These are phyloP conservation scores for Amanita inopinata DNA, from an alignment of 768 basidiomycete species.

Conservation along the genomic window DNA sequence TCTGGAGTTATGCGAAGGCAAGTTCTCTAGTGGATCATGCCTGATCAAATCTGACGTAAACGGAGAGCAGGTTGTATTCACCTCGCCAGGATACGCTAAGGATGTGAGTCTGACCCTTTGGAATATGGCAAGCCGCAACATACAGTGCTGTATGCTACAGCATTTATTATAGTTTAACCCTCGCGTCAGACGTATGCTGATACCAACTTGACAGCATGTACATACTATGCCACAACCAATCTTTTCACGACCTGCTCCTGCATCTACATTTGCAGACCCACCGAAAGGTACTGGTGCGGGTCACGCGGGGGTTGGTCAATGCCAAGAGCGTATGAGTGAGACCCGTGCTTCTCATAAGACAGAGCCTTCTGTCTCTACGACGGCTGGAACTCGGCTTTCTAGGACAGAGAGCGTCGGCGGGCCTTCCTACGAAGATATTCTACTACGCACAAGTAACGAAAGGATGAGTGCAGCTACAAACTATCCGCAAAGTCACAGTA, in stretches of 20 bases:
- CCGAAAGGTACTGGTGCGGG: not conserved
- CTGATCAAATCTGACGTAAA: not conserved
- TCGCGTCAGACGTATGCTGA: too few species aligned
- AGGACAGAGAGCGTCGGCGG: conserved; percentile 26
- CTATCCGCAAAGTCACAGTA: not conserved
- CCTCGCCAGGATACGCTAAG: conserved; percentile 58
- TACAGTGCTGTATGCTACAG: conserved; percentile 9
- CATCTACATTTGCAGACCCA: not conserved
- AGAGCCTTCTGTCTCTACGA: conserved; percentile 8
- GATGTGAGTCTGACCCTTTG: conserved; percentile 36
- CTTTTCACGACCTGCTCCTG: not conserved
- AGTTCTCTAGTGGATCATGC: conserved; percentile 13
- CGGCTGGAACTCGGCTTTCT: conserved; percentile 9
- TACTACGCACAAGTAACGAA: conserved; percentile 5
- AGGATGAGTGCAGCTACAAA: not conserved
- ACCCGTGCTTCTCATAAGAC: not conserved
- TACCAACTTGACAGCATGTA: not conserved
- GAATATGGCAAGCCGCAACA: not conserved
- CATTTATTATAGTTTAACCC: not conserved
- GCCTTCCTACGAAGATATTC: conserved; percentile 32
- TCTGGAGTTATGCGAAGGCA: conserved; percentile 76
- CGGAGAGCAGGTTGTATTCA: conserved; percentile 43
- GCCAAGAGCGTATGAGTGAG: not conserved
- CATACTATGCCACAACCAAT: not conserved
- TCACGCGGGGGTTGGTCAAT: not conserved